Base-by-base conservation (phyloP, 148 eudicot species). In the Diospyros lotus region DNA sequence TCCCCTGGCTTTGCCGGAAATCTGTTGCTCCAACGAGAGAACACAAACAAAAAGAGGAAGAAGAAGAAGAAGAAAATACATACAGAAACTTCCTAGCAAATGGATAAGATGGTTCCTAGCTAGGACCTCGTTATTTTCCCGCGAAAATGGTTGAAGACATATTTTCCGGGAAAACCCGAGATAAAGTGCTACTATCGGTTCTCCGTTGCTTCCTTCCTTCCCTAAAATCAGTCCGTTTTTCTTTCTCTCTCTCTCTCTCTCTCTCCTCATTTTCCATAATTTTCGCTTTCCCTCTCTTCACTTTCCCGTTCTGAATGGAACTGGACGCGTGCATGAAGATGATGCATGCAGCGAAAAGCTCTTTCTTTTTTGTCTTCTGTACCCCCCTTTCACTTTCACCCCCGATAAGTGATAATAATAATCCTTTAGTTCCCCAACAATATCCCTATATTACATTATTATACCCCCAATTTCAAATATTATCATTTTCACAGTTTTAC, bases 101-200 rank as follows among this genome's bases (percentile, higher is more conserved):
- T 3, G 17, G 40, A n/a, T 12, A 13, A 41, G 13, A 38, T 48
- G 4, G 17, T 3, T 48, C 68, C 68, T 60, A 60, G 11, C 68
- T 60, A 60, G 11, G 51, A 68, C 54, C 3, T 68, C 9, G 71
- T 12, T 68, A 68, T 51, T 68, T 68, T 68, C 39, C 38, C 71
- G 5, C 4, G 71, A 68, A 68, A 68, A 68, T 18, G 10, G 6
- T 51, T 7, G n/a, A 51, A 38, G 58, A 12, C 58, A 68, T 50
- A 68, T 50, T 48, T 68, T 68, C 71, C 71, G 58, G n/a, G 71
- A 68, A 68, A 68, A 68, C 71, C 71, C 15, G 10, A 67, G 54
- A 48, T 28, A 48, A 50, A 50, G 71, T 28, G 71, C n/a, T 9
- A 42, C 43, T 68, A 28, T 51, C 56, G 17, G 53, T 44, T 66